Evolutionary conservation across 139 green algal genomes (phyloP).

Genomic region (Medakamo hakoo): DNA sequence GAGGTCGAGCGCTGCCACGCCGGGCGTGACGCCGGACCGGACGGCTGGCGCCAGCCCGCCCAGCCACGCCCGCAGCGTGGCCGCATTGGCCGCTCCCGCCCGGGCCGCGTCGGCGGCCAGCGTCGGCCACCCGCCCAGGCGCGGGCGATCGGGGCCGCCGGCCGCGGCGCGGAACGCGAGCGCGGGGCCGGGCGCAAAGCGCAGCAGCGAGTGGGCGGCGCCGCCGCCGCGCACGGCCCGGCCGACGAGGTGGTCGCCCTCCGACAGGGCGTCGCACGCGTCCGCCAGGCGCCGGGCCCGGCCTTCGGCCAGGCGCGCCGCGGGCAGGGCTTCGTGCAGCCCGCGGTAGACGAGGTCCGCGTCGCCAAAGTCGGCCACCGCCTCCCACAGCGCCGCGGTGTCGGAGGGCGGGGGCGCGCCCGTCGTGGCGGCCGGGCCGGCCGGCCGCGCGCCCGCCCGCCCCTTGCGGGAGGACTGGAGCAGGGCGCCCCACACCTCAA

Average conservation of each 20-base stretch:
- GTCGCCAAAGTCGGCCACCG: slow-evolving; percentile 26
- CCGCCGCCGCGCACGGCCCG: slow-evolving; percentile 1
- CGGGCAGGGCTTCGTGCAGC: slow-evolving; percentile 4
- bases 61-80: slow-evolving; percentile 41
- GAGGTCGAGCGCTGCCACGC: slow-evolving; percentile 15
- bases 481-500: neutral
- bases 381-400: too few species aligned
- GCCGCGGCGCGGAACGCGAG: slow-evolving; percentile 14
- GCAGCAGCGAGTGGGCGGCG: slow-evolving; percentile 24
- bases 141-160: slow-evolving; percentile 13
- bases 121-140: slow-evolving; percentile 41
- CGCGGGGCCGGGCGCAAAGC: slow-evolving; percentile 37
- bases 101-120: slow-evolving; percentile 10
- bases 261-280: neutral
- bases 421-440: neutral
- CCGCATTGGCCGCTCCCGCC: slow-evolving; percentile 7
- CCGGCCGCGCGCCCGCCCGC: neutral
- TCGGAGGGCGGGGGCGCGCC: neutral
- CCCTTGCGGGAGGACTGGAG: neutral
- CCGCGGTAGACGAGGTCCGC: slow-evolving; percentile 30
- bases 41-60: slow-evolving; percentile 6
- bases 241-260: neutral
- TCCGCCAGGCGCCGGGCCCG: too few species aligned
- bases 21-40: neutral
- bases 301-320: neutral